Conservation (phyloP, 169 alveolate genomes). For the Plasmodium chabaudi region DNA sequence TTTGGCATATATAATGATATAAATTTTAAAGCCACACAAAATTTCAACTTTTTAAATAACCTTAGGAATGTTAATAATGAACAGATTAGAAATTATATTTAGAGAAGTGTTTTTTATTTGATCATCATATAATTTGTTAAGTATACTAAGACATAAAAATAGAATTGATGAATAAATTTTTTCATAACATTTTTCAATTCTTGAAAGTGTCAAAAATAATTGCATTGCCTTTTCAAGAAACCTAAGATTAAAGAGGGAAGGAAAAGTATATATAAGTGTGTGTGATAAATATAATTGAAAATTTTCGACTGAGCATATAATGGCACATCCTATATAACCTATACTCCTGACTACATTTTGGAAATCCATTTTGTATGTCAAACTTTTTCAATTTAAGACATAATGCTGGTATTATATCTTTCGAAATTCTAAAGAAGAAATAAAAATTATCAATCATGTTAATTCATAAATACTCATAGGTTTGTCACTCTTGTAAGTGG, state of each 20-base stretch:
- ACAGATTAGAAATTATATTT: conserved; percentile 42
- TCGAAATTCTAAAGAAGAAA: conserved; percentile 17
- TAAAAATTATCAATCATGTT: not conserved
- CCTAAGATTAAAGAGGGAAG: not conserved
- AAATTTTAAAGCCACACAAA: not conserved
- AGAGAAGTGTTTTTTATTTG: conserved; percentile 32
- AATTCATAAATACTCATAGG: not conserved
- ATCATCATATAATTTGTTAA: conserved; percentile 16
- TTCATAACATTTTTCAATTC: conserved; percentile 45
- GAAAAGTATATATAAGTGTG: not conserved
- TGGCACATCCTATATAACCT: conserved; percentile 9
- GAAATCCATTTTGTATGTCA: conserved; percentile 16
- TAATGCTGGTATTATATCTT: conserved; percentile 25
- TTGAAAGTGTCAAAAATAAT: conserved; percentile 37
- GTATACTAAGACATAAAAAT: conserved; percentile 15
- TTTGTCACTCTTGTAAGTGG: no score
- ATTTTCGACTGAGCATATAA: not conserved
- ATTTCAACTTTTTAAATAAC: not conserved
- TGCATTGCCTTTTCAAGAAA: conserved; percentile 16
- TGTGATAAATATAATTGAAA: not conserved
- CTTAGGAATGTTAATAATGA: conserved; percentile 52
- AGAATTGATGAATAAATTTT: not conserved
- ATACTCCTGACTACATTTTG: conserved; percentile 30
- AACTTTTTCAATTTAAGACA: conserved; percentile 7
- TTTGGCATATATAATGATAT: no score